Evolutionary conservation across 2,329 filamentous ascomycete genomes (phyloP), one percentile per base, ranked within the genome.

Genomic region (Tricladium varicosporioides): DNA sequence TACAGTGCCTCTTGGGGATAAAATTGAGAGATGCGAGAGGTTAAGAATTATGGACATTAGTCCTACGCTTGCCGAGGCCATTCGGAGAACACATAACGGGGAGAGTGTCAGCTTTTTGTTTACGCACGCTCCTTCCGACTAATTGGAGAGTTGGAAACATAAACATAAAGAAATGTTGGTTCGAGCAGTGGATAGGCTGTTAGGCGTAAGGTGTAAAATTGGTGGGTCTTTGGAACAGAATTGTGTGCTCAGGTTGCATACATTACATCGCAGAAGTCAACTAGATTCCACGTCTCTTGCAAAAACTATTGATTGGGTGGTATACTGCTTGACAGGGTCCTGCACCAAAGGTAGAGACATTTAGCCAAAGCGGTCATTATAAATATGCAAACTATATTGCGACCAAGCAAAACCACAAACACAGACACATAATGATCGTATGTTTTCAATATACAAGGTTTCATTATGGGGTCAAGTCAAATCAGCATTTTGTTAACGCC

Each of bases 21-120:
- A 95, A 80, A 87, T 88, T 71, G 84, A 87, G 69, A 75, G 80
- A 44, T 95, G 92, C 74, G 81, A 85, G 57, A 88, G 89, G 74
- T 83, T 97, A 62, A 87, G 92, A 74, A 92, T 92, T 56, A 96
- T 97, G 71, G 92, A 97, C 74, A 91, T 97, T 66, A 91, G 88
- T 67, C 88, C 90, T 44, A 96, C 92, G 36, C 77, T 89, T 57
- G 86, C 85, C n/a, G 86, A 87, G 74, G 85, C 85, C 11, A 88
- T 87, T 64, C 78, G 85, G 54, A 76, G 86, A 67, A 89, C 86
- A 16, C 86, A 87, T 72, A 88, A 88, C 68, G 86, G 83, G 65
- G 81, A 84, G 72, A 81, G 78, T 58, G 85, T 88, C 18, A 86
- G 83, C 19, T 88, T 87, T 68, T 73, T 88, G 51, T 88, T 88